These are phyloP conservation scores for Botryotinia narcissicola DNA, from an alignment of 2,329 filamentous ascomycete species.

Conservation along the genomic window DNA sequence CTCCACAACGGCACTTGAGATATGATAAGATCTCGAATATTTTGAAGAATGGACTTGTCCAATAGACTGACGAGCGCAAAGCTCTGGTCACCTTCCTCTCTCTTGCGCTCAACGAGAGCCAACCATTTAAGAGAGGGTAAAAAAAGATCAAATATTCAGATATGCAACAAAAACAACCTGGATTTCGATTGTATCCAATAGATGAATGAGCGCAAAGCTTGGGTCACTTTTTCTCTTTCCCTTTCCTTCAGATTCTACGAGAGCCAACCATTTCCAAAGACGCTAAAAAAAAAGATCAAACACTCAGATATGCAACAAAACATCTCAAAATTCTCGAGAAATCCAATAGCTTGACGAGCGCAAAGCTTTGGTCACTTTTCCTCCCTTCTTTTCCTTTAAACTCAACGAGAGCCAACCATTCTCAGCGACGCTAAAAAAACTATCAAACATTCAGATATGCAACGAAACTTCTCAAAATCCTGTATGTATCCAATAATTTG, in stretches of 20 bases:
- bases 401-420: no score
- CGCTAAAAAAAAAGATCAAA: no score
- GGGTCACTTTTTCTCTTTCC: neutral
- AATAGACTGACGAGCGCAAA: slow-evolving; percentile 1
- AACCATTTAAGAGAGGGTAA: neutral
- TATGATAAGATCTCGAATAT: neutral
- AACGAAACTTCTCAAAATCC: neutral
- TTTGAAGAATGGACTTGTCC: neutral
- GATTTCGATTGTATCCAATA: neutral
- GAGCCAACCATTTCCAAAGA: neutral
- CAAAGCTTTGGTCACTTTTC: no score
- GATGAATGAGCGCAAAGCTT: neutral
- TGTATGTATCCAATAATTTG: neutral
- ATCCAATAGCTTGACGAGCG: no score
- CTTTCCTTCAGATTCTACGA: neutral
- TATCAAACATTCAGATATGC: neutral
- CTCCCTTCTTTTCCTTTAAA: no score
- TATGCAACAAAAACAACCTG: neutral
- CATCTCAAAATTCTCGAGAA: neutral
- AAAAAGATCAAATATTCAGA: neutral
- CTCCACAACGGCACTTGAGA: neutral
- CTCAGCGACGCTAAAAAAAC: neutral
- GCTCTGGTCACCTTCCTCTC: neutral
- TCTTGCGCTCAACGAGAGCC: neutral
- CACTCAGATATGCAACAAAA: neutral